These are phyloP conservation scores for Colletotrichum paranaense DNA, from an alignment of 2,329 filamentous ascomycete species.

Conservation along the genomic window DNA sequence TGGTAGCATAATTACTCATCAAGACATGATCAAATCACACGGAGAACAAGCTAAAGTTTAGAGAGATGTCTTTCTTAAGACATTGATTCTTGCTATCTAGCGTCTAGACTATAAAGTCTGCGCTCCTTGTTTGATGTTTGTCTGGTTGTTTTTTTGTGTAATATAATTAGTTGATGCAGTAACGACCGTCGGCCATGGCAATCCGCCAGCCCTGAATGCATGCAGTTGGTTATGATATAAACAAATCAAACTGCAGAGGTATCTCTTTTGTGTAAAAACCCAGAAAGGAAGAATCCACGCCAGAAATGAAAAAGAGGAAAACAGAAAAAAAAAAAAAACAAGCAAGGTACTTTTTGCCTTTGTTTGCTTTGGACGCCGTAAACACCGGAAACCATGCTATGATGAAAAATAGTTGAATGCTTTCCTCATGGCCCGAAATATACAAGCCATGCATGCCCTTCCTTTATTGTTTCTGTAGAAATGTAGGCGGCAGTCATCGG, in stretches of 20 bases:
- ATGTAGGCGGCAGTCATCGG: not conserved
- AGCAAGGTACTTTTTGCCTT: not conserved
- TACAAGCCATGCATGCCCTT: constrained; percentile 10
- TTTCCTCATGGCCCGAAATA: constrained; percentile 9
- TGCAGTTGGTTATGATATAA: not conserved
- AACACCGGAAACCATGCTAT: constrained; percentile 26
- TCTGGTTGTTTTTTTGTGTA: not conserved
- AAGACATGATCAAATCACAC: not conserved
- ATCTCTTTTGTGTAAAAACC: not conserved
- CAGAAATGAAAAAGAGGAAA: not conserved
- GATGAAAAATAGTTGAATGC: constrained; percentile 6
- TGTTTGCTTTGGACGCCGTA: constrained; percentile 26
- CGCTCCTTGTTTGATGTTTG: not conserved
- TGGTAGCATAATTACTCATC: not conserved
- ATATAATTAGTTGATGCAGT: constrained; percentile 10
- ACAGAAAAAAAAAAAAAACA: not conserved
- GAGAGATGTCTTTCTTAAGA: not conserved
- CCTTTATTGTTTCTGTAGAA: not conserved
- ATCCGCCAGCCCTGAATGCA: not conserved
- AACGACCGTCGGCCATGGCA: not conserved
- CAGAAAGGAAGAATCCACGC: not conserved
- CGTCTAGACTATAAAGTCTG: not conserved
- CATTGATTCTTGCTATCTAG: not conserved
- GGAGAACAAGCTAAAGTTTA: not conserved
- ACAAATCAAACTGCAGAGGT: not conserved